A percentile compares a stretch with the other conserved stretches of the same genome.
Evolutionary conservation across 805 yeast genomes (phyloP).

Genomic region (Brettanomyces naardenensis): DNA sequence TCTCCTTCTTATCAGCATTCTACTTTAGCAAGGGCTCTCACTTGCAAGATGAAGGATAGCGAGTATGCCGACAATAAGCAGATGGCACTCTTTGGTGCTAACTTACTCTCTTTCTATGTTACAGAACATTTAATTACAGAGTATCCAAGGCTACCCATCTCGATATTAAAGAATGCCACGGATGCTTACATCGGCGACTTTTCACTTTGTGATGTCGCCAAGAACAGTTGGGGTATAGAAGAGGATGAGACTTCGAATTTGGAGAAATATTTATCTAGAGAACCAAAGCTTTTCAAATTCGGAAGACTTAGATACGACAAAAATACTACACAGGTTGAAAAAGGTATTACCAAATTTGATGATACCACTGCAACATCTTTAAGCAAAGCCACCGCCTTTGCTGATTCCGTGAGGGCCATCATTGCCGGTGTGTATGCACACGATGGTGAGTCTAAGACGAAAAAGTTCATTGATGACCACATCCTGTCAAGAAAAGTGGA

Average conservation of each 20-base stretch:
- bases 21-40: slow-evolving; percentile 74
- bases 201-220: slow-evolving; percentile 60
- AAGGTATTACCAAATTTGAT: slow-evolving; percentile 31
- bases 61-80: slow-evolving; percentile 68
- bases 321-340: slow-evolving; percentile 43
- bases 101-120: slow-evolving; percentile 65
- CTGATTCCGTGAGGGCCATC: slow-evolving; percentile 72
- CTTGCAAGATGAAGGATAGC: slow-evolving; percentile 35
- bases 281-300: slow-evolving; percentile 54
- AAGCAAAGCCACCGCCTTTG: slow-evolving; percentile 34
- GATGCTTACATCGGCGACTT: slow-evolving; percentile 66
- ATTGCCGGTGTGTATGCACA: slow-evolving; percentile 79
- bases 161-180: slow-evolving; percentile 66
- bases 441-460: slow-evolving; percentile 55
- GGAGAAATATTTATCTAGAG: slow-evolving; percentile 60
- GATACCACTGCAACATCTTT: slow-evolving; percentile 24
- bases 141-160: slow-evolving; percentile 87
- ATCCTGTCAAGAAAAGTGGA: slow-evolving; percentile 79
- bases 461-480: slow-evolving; percentile 63
- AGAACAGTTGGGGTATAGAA: slow-evolving; percentile 79
- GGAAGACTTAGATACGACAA: slow-evolving; percentile 56
- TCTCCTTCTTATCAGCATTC: slow-evolving; percentile 50
- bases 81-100: slow-evolving; percentile 74
- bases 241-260: slow-evolving; percentile 56
- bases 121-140: slow-evolving; percentile 63